phyloP scores from a whole-genome alignment of 495 filamentous ascomycete species.

The Clavariopsis aquatica region DNA sequence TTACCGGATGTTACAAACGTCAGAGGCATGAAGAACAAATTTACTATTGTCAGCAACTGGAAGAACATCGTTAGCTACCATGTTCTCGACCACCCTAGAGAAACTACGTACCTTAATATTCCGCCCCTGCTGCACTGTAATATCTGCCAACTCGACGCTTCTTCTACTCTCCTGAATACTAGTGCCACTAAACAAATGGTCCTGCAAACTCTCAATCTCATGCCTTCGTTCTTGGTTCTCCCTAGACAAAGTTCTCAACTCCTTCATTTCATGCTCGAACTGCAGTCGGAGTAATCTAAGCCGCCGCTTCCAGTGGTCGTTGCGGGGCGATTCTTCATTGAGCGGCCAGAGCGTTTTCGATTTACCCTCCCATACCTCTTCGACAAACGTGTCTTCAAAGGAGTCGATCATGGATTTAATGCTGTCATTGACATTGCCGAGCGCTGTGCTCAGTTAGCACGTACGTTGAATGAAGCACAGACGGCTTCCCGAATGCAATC shows the following conservation, averaged over 20 bases:
- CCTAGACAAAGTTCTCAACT: constrained; percentile 28
- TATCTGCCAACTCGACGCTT: constrained; percentile 45
- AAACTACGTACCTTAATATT: constrained; percentile 46
- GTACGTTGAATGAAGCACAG: neutral
- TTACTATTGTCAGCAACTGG: constrained; percentile 51
- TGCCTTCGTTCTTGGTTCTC: constrained; percentile 39
- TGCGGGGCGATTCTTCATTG: constrained; percentile 36
- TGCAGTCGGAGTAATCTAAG: constrained; percentile 30
- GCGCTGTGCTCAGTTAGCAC: constrained; percentile 37
- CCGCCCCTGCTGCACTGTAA: constrained; percentile 48
- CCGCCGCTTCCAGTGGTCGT: constrained; percentile 32
- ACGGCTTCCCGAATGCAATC: no score
- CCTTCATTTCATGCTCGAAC: constrained; percentile 39
- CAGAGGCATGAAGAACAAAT: constrained; percentile 52
- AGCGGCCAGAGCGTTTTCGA: constrained; percentile 51
- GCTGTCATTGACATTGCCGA: constrained; percentile 57
- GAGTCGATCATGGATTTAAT: constrained; percentile 56
- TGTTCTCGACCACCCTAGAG: neutral
- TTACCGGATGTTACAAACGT: constrained; percentile 17
- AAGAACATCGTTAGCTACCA: neutral
- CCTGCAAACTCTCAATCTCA: constrained; percentile 46
- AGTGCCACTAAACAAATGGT: constrained; percentile 51
- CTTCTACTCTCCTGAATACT: constrained; percentile 47
- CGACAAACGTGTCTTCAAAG: constrained; percentile 53
- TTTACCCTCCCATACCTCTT: constrained; percentile 54